These are phyloP conservation scores for Colletotrichum tanaceti DNA, from an alignment of 2,329 filamentous ascomycete species.

Conservation along the genomic window DNA sequence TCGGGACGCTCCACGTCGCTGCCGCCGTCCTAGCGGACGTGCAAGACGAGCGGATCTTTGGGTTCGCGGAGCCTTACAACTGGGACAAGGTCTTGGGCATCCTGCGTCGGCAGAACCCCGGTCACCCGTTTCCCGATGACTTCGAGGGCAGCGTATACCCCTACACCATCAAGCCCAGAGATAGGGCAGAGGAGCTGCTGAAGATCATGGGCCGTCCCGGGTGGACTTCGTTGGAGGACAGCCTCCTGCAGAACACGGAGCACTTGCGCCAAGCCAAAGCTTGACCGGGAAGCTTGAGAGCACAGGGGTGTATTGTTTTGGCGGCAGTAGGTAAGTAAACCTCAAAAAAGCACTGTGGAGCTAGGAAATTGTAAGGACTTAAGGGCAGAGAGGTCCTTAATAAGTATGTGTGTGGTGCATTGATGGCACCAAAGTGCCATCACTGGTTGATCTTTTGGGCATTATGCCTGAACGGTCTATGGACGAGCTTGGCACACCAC, in stretches of 20 bases:
- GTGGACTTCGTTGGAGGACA: constrained; percentile 4
- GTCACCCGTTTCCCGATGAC: constrained; percentile 41
- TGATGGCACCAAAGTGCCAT: no score
- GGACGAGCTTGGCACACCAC: no score
- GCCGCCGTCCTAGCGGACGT: constrained; percentile 61
- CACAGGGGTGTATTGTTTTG: no score
- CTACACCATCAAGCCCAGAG: background rate
- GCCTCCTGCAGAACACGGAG: background rate
- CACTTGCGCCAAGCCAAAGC: background rate
- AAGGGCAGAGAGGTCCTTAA: no score
- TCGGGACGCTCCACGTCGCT: constrained; percentile 63
- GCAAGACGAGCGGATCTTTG: constrained; percentile 64
- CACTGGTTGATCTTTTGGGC: no score
- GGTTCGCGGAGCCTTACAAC: constrained; percentile 59
- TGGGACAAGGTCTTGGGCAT: constrained; percentile 55
- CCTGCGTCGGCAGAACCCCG: constrained; percentile 42
- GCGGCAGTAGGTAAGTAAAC: no score
- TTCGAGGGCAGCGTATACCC: constrained; percentile 39
- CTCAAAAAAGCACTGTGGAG: accelerated
- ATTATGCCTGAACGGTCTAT: no score
- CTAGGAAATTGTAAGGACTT: no score
- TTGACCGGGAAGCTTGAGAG: background rate
- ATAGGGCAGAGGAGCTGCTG: background rate
- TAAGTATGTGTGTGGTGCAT: no score
- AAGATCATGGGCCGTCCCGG: background rate